Percentiles rank a stretch among this genome's conserved stretches.
phyloP scores from a whole-genome alignment of 805 yeast species.

The Saccharomycopsis amapae region DNA sequence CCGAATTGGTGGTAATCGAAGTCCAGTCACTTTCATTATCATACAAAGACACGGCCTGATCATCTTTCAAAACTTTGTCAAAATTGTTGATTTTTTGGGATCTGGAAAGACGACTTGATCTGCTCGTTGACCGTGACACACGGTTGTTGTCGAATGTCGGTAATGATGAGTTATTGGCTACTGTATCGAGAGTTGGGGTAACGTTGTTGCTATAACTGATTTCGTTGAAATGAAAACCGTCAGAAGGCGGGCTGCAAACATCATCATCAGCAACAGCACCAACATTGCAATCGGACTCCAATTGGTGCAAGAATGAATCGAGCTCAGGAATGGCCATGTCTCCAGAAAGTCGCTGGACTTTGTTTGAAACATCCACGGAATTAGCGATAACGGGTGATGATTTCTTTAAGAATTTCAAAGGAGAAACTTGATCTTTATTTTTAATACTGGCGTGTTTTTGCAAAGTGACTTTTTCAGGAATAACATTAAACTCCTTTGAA shows the following conservation, averaged over 20 bases:
- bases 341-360: background rate
- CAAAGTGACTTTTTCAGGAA: background rate
- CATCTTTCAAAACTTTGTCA: slow-evolving; percentile 5
- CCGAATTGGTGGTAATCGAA: slow-evolving; percentile 5
- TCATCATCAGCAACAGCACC: background rate
- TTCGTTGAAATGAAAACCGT: slow-evolving; percentile 11
- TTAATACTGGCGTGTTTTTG: background rate
- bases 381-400: background rate
- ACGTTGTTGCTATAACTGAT: background rate
- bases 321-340: slow-evolving; percentile 3
- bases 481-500: background rate
- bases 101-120: slow-evolving; percentile 11
- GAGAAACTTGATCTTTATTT: background rate
- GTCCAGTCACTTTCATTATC: slow-evolving; percentile 21
- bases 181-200: background rate
- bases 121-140: background rate
- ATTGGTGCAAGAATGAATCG: slow-evolving; percentile 28
- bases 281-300: slow-evolving; percentile 24
- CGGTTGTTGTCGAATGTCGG: background rate
- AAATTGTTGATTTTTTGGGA: slow-evolving; percentile 13
- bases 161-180: background rate
- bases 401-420: slow-evolving; percentile 2
- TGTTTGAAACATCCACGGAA: too few relatives aligned
- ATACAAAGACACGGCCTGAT: background rate
- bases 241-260: background rate